phyloP scores from a whole-genome alignment of 257 asterid species.

The Echium plantagineum region DNA sequence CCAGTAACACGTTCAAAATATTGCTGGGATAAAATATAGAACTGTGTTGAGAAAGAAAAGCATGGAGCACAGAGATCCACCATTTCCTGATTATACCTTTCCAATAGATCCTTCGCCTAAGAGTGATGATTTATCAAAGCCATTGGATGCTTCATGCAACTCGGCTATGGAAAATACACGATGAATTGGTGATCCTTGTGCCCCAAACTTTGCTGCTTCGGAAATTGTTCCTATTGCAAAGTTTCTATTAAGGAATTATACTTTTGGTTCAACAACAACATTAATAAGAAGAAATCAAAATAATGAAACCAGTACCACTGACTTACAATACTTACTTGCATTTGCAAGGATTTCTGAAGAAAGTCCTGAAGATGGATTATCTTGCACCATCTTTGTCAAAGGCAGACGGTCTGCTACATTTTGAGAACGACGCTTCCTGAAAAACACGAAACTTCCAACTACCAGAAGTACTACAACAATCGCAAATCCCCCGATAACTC shows the following conservation, averaged over 20 bases:
- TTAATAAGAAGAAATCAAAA: background rate
- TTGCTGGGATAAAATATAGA: conserved; percentile 5
- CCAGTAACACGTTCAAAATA: conserved; percentile 5
- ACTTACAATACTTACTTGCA: conserved; percentile 49
- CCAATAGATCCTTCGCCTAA: conserved; percentile 83
- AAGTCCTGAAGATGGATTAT: conserved; percentile 34
- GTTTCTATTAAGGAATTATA: background rate
- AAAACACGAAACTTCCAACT: conserved; percentile 35
- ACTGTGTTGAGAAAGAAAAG: background rate
- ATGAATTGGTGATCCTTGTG: conserved; percentile 41
- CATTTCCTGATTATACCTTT: conserved; percentile 40
- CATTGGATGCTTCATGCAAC: conserved; percentile 60
- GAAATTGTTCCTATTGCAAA: conserved; percentile 61
- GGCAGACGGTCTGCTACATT: conserved; percentile 26
- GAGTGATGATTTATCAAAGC: conserved; percentile 52
- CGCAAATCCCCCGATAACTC: conserved; percentile 52
- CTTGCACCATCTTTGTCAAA: conserved; percentile 52
- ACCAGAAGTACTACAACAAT: conserved; percentile 38
- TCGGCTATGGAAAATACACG: conserved; percentile 55
- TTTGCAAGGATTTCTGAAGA: conserved; percentile 59
- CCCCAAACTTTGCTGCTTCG: conserved; percentile 53
- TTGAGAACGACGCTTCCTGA: conserved; percentile 25
- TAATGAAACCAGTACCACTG: background rate
- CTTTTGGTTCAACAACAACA: background rate
- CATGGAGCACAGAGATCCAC: background rate